Conservation (phyloP, 208 protist species). For the Trypanosoma cruzi region DNA sequence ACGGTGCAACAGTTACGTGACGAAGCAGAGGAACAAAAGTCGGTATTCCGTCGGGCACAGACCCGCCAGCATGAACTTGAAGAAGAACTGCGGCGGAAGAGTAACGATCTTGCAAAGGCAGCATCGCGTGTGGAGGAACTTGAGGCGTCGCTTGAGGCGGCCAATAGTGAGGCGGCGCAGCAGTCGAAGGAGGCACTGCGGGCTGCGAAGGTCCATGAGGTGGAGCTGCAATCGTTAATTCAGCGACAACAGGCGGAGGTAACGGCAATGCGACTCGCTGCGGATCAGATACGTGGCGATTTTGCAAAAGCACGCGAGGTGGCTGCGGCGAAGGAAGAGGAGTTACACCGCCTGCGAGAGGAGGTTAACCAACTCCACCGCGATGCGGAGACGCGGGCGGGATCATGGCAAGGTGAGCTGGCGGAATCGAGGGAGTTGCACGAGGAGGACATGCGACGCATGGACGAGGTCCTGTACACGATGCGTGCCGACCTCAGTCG, state of each 20-base stretch:
- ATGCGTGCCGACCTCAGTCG: constrained; percentile 73
- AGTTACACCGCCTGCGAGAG: constrained; percentile 58
- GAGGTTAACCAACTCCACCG: constrained; percentile 61
- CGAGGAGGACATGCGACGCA: constrained; percentile 65
- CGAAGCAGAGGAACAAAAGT: constrained; percentile 48
- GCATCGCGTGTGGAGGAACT: constrained; percentile 43
- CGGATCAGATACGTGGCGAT: constrained; percentile 48
- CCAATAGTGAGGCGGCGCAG: constrained; percentile 37
- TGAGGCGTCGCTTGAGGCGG: constrained; percentile 44
- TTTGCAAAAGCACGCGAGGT: constrained; percentile 43
- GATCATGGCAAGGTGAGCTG: constrained; percentile 60
- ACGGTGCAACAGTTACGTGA: constrained; percentile 46
- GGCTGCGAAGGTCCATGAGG: constrained; percentile 41
- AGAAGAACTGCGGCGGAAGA: constrained; percentile 42
- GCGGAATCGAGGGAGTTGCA: constrained; percentile 54
- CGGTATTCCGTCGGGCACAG: constrained; percentile 38
- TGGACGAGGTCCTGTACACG: constrained; percentile 81
- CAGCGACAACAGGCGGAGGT: constrained; percentile 62
- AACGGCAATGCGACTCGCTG: constrained; percentile 44
- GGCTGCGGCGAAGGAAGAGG: constrained; percentile 42
- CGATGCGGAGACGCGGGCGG: constrained; percentile 50
- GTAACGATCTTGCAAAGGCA: constrained; percentile 43
- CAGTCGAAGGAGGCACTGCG: constrained; percentile 41
- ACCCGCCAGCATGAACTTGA: constrained; percentile 38
- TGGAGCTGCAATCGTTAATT: constrained; percentile 42